Evolutionary conservation across 2,329 filamentous ascomycete species (phyloP), one percentile per base, ranked within the genome.

Genomic region (Triangularia setosa): DNA sequence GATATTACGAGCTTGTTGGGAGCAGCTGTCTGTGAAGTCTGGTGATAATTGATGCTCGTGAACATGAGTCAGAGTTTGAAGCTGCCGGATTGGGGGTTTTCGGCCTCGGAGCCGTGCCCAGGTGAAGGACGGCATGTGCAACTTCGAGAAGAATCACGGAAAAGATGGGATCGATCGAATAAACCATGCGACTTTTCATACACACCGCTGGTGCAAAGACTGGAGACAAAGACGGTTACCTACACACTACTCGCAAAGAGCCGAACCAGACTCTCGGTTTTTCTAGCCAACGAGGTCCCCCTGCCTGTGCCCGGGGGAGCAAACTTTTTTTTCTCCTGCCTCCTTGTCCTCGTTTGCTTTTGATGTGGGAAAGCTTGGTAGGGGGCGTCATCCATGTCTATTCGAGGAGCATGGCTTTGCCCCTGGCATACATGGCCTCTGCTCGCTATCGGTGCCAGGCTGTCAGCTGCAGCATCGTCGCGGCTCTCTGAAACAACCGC

Each of bases 401-500:
- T 27, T 55, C 23, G 6, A 16, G 23, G 11, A 25, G 21, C 52
- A 55, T 28, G 33, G 35, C 57, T 59, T 24, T 44, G 57, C 57
- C 57, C 33, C 27, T 44, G 24, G 23, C 23, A 21, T n/a, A 48
- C 57, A 40, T 30, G 21, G 18, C 28, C 28, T 14, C 4, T 28
- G 21, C 52, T 61, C 44, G 4, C 18, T 35, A 33, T 61, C 27
- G 18, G 18, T 35, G n/a, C 44, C 53, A 62, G 60, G n/a, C n/a
- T n/a, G n/a, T n/a, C n/a, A n/a, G n/a, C n/a, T 54, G 58, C 25
- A 30, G 16, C 58, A 11, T 28, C 58, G 52, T 24, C 23, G 54
- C 30, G 53, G 60, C 33, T 62, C 24, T 62, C 23, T 62, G 53
- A 62, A 58, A 62, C 60, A 62, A 33, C 52, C 53, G 53, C 60